Percentiles rank a stretch among this genome's conserved stretches.
Evolutionary conservation across 352 stramenopile species (phyloP).

Genomic region (Phytophthora citricola): DNA sequence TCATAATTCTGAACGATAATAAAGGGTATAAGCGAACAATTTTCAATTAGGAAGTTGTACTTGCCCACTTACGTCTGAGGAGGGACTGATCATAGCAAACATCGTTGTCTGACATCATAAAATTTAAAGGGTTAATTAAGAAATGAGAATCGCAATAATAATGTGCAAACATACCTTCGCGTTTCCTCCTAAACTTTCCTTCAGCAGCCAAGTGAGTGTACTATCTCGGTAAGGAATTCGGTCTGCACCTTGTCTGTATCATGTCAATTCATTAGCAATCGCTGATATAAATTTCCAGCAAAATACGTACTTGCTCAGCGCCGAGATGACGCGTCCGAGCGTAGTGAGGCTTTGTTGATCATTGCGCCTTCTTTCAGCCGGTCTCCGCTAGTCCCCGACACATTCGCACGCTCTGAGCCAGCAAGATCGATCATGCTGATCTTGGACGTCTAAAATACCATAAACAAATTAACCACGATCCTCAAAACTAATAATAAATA

Average conservation of each 20-base stretch:
- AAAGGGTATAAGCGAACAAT: not conserved
- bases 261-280: not conserved
- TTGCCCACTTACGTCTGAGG: constrained; percentile 53
- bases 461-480: constrained; percentile 2
- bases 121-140: not conserved
- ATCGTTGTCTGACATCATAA: constrained; percentile 73
- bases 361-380: constrained; percentile 92
- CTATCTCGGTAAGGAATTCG: constrained; percentile 88
- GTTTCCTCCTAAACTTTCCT: constrained; percentile 86
- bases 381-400: constrained; percentile 84
- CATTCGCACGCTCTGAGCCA: constrained; percentile 82
- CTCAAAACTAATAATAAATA: not conserved
- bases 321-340: constrained; percentile 88
- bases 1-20: constrained; percentile 67
- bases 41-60: not conserved
- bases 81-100: constrained; percentile 85
- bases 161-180: constrained; percentile 53
- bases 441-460: constrained; percentile 66
- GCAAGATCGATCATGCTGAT: constrained; percentile 89
- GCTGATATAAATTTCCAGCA: too few relatives aligned
- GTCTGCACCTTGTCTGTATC: constrained; percentile 50
- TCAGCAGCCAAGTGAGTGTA: constrained; percentile 88
- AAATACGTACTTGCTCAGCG: constrained; percentile 70
- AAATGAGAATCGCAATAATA: not conserved
- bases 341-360: constrained; percentile 94